phyloP scores from a whole-genome alignment of 768 basidiomycete genomes.

The Leccinum fibrillosum region DNA sequence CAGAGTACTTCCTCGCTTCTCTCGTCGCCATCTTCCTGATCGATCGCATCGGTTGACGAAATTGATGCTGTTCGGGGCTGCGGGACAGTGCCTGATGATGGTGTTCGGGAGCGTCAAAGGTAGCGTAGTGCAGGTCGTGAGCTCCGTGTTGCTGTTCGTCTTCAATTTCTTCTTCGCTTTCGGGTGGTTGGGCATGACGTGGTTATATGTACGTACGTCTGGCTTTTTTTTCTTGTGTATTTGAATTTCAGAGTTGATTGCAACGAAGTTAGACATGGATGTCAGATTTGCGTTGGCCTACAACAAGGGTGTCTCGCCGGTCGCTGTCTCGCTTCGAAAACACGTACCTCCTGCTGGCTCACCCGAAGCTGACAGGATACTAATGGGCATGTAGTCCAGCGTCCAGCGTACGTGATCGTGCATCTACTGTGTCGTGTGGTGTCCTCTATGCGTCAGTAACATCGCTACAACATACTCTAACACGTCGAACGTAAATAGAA shows the following conservation, averaged over 20 bases:
- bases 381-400: conserved; percentile 10
- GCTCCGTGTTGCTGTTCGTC: conserved; percentile 58
- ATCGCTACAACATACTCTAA: too few relatives aligned
- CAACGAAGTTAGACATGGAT: conserved; percentile 36
- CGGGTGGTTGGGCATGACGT: conserved; percentile 71
- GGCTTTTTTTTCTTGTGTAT: not conserved
- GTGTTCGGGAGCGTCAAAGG: conserved; percentile 52
- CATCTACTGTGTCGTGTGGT: not conserved
- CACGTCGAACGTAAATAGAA: too few relatives aligned
- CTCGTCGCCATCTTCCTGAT: conserved; percentile 69
- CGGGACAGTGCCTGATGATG: conserved; percentile 59
- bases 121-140: conserved; percentile 45
- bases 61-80: conserved; percentile 69
- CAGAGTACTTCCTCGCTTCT: conserved; percentile 71
- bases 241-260: not conserved
- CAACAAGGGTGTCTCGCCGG: conserved; percentile 42
- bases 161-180: conserved; percentile 71
- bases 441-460: too few relatives aligned
- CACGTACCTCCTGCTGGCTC: conserved; percentile 45
- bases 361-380: conserved; percentile 41
- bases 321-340: conserved; percentile 41
- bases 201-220: conserved; percentile 52
- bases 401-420: not conserved
- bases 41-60: conserved; percentile 69
- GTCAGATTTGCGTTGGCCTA: conserved; percentile 45